Conservation (phyloP, 2,329 filamentous ascomycete genomes). For the Thelonectria rubi region DNA sequence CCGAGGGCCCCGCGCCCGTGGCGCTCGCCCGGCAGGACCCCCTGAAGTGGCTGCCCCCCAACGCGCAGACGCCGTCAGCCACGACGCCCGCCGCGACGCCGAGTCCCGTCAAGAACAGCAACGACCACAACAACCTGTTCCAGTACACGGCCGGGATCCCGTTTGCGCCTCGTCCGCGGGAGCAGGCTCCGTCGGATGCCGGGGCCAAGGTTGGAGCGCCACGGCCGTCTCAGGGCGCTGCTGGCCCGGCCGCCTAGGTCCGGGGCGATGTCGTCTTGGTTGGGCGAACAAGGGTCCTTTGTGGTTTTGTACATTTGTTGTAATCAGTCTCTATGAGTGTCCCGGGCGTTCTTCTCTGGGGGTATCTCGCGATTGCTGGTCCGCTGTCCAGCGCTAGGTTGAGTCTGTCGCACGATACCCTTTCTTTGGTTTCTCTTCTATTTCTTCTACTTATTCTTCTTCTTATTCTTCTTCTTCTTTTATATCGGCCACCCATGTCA, state of each 20-base stretch:
- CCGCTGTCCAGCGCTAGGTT: neutral
- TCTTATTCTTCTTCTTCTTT: no score
- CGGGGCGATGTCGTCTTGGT: no score
- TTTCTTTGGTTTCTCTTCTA: neutral
- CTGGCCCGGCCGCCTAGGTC: no score
- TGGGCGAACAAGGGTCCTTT: no score
- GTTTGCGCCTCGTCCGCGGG: constrained; percentile 51
- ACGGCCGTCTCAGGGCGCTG: no score
- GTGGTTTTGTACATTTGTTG: neutral
- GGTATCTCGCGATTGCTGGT: neutral
- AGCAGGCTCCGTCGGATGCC: constrained; percentile 10
- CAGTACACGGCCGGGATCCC: constrained; percentile 57
- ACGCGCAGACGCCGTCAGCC: constrained; percentile 49
- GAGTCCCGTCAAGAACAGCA: constrained; percentile 48
- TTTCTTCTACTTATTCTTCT: no score
- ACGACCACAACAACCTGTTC: constrained; percentile 45
- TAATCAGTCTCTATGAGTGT: neutral
- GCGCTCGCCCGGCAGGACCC: constrained; percentile 50
- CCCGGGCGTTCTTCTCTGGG: neutral
- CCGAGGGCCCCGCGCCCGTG: constrained; percentile 59
- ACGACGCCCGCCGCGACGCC: constrained; percentile 47
- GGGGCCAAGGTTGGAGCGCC: neutral
- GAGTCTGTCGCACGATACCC: neutral
- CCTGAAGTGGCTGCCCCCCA: constrained; percentile 63
- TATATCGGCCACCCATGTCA: no score